These are phyloP conservation scores for Cinnamomum micranthum DNA, from an alignment of 164 flowering plant species.

Conservation along the genomic window DNA sequence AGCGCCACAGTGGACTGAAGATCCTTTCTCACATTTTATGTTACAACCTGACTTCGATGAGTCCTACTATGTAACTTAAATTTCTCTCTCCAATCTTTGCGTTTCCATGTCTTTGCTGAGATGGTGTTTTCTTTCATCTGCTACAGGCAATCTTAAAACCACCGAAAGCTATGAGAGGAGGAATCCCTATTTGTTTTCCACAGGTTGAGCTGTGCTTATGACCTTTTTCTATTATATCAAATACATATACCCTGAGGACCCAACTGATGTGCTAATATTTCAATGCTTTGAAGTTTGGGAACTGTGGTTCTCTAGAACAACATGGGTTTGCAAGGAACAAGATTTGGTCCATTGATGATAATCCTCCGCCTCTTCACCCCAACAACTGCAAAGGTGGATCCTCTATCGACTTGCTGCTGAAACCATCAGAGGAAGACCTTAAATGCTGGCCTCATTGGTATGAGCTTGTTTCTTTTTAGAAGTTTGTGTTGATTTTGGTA, in stretches of 20 bases:
- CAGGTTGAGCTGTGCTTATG: conserved; percentile 47
- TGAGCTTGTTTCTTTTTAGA: conserved; percentile 1
- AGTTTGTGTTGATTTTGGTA: not conserved
- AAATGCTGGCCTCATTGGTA: conserved; percentile 93
- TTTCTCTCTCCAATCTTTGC: no score
- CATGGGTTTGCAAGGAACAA: conserved; percentile 93
- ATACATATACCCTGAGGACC: not conserved
- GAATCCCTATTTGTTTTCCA: conserved; percentile 88
- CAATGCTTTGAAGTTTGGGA: conserved; percentile 58
- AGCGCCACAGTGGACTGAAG: no score
- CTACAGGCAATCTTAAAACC: conserved; percentile 79
- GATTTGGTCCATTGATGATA: conserved; percentile 71
- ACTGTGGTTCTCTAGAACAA: conserved; percentile 73
- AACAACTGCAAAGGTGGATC: conserved; percentile 61
- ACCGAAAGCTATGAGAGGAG: conserved; percentile 83
- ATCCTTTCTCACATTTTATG: no score
- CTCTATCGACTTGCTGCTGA: conserved; percentile 65
- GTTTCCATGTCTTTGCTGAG: not conserved
- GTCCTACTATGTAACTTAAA: no score
- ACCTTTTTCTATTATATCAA: not conserved
- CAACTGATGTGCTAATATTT: conserved; percentile 7
- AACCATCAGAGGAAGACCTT: conserved; percentile 83
- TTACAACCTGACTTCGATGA: no score
- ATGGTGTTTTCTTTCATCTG: not conserved
- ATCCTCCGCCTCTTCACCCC: conserved; percentile 64